Conservation (phyloP, 2,329 filamentous ascomycete genomes). For the Trichoderma aggressivum region DNA sequence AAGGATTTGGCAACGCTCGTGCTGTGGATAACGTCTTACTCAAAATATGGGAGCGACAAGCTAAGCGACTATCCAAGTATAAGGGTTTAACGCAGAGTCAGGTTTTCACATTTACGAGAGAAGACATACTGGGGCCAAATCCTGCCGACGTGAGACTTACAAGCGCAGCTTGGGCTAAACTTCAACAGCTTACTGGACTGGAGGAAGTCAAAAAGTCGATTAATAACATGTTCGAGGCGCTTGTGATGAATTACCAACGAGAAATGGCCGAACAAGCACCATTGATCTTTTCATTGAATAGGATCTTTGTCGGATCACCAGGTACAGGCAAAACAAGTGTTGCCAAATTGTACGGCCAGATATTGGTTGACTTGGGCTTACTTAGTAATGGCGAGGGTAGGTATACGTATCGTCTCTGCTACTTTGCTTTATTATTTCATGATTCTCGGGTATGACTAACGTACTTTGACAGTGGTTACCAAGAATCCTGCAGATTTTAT, state of each 20-base stretch:
- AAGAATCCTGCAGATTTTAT: constrained; percentile 65
- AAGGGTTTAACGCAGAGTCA: background rate
- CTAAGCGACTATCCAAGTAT: background rate
- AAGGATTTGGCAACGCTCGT: background rate
- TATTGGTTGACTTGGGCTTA: constrained; percentile 72
- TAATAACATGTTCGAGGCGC: background rate
- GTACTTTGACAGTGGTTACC: constrained; percentile 39
- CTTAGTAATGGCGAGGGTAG: constrained; percentile 41
- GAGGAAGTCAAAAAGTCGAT: background rate
- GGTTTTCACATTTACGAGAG: background rate
- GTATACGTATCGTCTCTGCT: background rate
- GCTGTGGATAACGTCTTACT: background rate
- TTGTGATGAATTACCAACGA: background rate
- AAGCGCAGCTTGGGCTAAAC: background rate
- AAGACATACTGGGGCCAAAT: background rate
- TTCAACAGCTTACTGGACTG: background rate
- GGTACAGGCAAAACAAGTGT: constrained; percentile 72
- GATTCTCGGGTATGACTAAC: background rate
- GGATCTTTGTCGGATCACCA: constrained; percentile 63
- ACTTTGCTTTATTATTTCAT: background rate
- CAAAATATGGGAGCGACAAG: constrained; percentile 2
- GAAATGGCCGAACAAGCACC: background rate
- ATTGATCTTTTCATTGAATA: constrained; percentile 58
- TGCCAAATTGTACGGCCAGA: constrained; percentile 69
- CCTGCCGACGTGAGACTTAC: background rate